Percentiles rank a stretch among this genome's conserved stretches.
Conservation (phyloP, 1,284 basidiomycete genomes). For the Abortiporus biennis region DNA sequence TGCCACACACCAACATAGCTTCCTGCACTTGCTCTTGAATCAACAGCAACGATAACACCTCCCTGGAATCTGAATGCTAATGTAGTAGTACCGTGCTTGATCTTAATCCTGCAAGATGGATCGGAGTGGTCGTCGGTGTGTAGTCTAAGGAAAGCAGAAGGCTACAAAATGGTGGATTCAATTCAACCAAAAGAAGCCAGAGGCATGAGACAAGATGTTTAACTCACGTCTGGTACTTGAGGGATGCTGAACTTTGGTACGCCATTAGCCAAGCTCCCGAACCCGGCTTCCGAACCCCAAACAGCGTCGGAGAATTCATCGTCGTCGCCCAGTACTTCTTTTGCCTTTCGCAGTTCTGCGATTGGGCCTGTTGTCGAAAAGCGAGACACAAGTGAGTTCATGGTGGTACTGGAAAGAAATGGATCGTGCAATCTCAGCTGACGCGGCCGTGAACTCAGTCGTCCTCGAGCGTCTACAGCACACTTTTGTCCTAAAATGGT, state of each 20-base stretch:
- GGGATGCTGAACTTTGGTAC: slow-evolving; percentile 68
- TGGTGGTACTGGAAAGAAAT: slow-evolving; percentile 34
- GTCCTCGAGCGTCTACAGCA: slow-evolving; percentile 7
- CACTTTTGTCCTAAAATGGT: no score
- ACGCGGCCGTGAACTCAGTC: slow-evolving; percentile 40
- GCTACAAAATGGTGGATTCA: slow-evolving; percentile 40
- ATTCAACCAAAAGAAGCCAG: slow-evolving; percentile 1
- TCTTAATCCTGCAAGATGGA: slow-evolving; percentile 94
- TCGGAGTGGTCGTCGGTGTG: slow-evolving; percentile 94
- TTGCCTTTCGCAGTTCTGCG: slow-evolving; percentile 45
- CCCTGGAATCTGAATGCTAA: slow-evolving; percentile 96
- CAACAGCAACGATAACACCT: slow-evolving; percentile 96
- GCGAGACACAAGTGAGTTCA: slow-evolving; percentile 72
- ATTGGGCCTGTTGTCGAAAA: slow-evolving; percentile 52
- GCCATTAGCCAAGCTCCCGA: slow-evolving; percentile 66
- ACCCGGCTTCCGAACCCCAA: slow-evolving; percentile 81
- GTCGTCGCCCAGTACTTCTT: slow-evolving; percentile 46
- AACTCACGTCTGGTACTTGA: slow-evolving; percentile 66
- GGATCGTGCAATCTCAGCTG: slow-evolving; percentile 27
- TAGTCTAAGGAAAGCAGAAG: slow-evolving; percentile 80
- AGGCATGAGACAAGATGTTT: background rate
- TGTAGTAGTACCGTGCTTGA: slow-evolving; percentile 98
- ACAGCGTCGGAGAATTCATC: slow-evolving; percentile 57
- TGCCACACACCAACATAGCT: slow-evolving; percentile 82
- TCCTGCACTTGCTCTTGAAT: slow-evolving; percentile 96